phyloP scores from a whole-genome alignment of 2,329 filamentous ascomycete species.

The Neopestalotiopsis clavispora region DNA sequence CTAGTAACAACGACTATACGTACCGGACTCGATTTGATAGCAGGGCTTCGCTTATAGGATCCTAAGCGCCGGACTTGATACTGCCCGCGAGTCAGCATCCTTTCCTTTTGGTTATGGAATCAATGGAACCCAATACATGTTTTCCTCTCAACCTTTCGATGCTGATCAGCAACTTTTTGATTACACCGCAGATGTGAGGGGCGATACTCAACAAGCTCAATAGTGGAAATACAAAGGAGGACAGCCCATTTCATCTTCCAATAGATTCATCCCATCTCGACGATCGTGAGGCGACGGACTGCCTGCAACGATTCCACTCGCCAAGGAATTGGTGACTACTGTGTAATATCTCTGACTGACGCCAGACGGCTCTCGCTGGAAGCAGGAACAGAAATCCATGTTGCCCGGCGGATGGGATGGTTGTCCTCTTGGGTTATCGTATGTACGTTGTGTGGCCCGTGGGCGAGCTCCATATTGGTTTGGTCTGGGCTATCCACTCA shows the following conservation, averaged over 20 bases:
- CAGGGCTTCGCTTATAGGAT: not conserved
- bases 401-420: too few relatives aligned
- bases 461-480: not conserved
- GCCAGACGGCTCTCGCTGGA: not conserved
- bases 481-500: not conserved
- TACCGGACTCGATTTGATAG: not conserved
- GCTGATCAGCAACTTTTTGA: not conserved
- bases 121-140: not conserved
- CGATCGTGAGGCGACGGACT: not conserved
- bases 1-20: not conserved
- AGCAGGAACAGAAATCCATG: not conserved
- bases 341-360: not conserved
- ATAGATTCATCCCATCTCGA: not conserved
- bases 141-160: not conserved
- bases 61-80: not conserved
- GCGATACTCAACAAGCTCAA: not conserved
- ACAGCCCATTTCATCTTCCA: not conserved
- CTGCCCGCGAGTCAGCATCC: not conserved
- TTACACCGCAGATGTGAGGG: not conserved
- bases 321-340: not conserved
- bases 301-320: not conserved
- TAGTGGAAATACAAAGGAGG: not conserved
- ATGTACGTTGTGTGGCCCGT: not conserved
- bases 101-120: not conserved
- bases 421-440: too few relatives aligned